Evolutionary conservation across 257 asterid genomes (phyloP).

Genomic region (Solanum pennellii): DNA sequence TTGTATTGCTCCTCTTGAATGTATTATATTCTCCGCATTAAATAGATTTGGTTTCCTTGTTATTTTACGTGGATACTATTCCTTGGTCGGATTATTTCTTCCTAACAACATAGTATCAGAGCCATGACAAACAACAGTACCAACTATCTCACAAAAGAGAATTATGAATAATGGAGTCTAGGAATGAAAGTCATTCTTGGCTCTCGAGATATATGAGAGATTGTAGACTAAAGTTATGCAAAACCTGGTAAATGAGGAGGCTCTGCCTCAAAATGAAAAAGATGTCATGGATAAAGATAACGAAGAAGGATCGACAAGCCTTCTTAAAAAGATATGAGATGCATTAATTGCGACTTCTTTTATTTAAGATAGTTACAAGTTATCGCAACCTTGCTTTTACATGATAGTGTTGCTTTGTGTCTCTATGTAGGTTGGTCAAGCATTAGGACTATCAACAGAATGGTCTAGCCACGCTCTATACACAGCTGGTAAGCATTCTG

Average conservation of each 20-base stretch:
- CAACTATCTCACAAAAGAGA: too few species aligned
- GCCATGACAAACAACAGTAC: too few species aligned
- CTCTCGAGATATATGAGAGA: neutral
- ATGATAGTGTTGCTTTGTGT: neutral
- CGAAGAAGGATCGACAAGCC: neutral
- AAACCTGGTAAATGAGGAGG: neutral
- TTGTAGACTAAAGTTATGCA: neutral
- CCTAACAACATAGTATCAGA: too few species aligned
- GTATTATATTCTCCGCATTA: neutral
- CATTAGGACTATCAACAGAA: conserved; percentile 72
- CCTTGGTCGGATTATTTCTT: too few species aligned
- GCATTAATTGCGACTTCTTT: neutral
- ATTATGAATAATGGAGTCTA: too few species aligned
- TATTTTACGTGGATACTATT: neutral
- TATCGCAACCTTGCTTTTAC: neutral
- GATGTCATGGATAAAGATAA: neutral
- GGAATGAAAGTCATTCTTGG: neutral
- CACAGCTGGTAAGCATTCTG: conserved; percentile 40
- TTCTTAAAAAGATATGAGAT: neutral
- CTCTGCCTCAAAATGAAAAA: neutral
- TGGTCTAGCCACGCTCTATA: conserved; percentile 91
- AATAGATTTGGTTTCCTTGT: neutral
- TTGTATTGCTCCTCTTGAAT: neutral
- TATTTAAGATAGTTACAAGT: neutral
- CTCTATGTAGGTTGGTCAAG: conserved; percentile 73